Percentiles rank a stretch among this genome's conserved stretches.
Conservation (phyloP, 805 yeast species). For the Saturnispora sekii region DNA sequence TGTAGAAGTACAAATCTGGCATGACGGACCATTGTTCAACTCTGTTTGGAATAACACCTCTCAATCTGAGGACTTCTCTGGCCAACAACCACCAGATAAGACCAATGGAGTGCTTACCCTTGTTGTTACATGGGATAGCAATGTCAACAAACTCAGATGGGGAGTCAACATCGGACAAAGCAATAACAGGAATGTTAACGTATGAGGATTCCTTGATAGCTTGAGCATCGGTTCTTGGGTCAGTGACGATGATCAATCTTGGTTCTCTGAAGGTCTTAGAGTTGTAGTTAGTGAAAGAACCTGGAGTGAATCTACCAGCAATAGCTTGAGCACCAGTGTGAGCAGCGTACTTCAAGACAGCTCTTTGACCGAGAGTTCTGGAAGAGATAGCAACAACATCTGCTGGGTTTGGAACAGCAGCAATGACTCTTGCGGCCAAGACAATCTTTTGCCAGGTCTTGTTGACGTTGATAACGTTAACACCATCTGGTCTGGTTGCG, state of each 20-base stretch:
- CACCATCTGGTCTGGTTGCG: slow-evolving; percentile 99
- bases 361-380: slow-evolving; percentile 99
- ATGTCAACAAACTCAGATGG: slow-evolving; percentile 99
- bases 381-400: slow-evolving; percentile 99
- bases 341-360: slow-evolving; percentile 97
- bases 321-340: slow-evolving; percentile 99
- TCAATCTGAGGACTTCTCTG: slow-evolving; percentile 98
- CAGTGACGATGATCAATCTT: slow-evolving; percentile 97
- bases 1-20: slow-evolving; percentile 99
- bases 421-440: slow-evolving; percentile 98
- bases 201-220: slow-evolving; percentile 99
- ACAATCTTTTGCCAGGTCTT: slow-evolving; percentile 99
- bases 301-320: slow-evolving; percentile 99
- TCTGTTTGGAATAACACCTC: slow-evolving; percentile 97
- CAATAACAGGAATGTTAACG: slow-evolving; percentile 99
- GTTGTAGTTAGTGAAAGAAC: slow-evolving; percentile 99
- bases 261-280: slow-evolving; percentile 99
- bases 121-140: slow-evolving; percentile 99
- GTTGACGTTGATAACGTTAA: slow-evolving; percentile 94
- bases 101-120: slow-evolving; percentile 99
- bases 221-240: slow-evolving; percentile 99
- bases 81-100: slow-evolving; percentile 99
- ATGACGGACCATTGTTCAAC: slow-evolving; percentile 95
- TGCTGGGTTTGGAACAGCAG: slow-evolving; percentile 97
- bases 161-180: slow-evolving; percentile 96